Conservation (phyloP, 306 rosid genomes). For the Malus sieversii region DNA sequence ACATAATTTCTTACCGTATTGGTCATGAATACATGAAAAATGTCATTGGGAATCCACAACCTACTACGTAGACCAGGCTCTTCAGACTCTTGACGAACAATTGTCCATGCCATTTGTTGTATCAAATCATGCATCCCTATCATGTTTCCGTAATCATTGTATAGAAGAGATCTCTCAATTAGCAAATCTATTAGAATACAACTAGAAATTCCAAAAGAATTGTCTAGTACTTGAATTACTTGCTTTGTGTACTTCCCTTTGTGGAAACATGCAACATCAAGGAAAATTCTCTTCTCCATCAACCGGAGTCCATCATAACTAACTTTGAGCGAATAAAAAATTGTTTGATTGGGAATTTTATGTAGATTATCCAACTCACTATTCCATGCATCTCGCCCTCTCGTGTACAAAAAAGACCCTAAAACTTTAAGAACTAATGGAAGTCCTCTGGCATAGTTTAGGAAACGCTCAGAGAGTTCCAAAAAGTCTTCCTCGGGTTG, state of each 20-base stretch:
- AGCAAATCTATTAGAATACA: neutral
- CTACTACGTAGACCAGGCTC: neutral
- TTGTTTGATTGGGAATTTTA: neutral
- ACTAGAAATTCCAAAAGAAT: neutral
- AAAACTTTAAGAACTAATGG: slow-evolving; percentile 25
- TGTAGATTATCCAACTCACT: slow-evolving; percentile 6
- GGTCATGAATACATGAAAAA: neutral
- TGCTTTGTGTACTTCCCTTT: slow-evolving; percentile 15
- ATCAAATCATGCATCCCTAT: neutral
- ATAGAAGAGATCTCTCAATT: neutral
- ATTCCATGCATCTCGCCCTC: slow-evolving; percentile 17
- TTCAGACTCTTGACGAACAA: neutral
- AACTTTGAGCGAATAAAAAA: slow-evolving; percentile 13
- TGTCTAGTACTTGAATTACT: slow-evolving; percentile 5
- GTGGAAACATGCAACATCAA: neutral
- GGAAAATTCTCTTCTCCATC: slow-evolving; percentile 9
- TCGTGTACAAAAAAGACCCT: slow-evolving; percentile 23
- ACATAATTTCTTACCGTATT: neutral
- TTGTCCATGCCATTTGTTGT: slow-evolving; percentile 9
- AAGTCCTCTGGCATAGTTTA: slow-evolving; percentile 6
- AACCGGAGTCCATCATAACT: slow-evolving; percentile 25
- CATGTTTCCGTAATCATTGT: too few species aligned
- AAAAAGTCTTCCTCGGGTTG: neutral
- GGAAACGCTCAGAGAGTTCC: neutral
- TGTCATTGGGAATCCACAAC: neutral